Evolutionary conservation across 805 yeast genomes (phyloP).

Genomic region (Metschnikowia colocasiae): DNA sequence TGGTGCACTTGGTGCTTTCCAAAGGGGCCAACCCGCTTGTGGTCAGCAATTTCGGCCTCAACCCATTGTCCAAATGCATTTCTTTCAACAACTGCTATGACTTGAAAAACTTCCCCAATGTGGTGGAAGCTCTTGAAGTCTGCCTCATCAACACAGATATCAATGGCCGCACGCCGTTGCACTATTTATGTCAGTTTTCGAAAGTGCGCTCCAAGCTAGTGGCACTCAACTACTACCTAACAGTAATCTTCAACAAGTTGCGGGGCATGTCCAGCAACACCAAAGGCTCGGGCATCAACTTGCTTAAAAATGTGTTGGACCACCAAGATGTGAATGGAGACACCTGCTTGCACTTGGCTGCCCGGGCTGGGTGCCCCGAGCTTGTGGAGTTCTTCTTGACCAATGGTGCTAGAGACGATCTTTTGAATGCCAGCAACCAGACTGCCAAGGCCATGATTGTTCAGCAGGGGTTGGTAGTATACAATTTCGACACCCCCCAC

Average conservation of each 20-base stretch:
- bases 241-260: conserved; percentile 67
- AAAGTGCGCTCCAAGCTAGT: conserved; percentile 65
- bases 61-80: conserved; percentile 81
- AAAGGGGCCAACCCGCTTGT: conserved; percentile 66
- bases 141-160: conserved; percentile 77
- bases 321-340: conserved; percentile 82
- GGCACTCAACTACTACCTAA: conserved; percentile 80
- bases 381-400: conserved; percentile 78
- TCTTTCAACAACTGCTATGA: conserved; percentile 85
- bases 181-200: conserved; percentile 74
- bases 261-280: conserved; percentile 40
- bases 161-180: conserved; percentile 73
- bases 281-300: conserved; percentile 42
- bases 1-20: conserved; percentile 69
- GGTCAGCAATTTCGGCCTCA: conserved; percentile 67
- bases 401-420: conserved; percentile 72
- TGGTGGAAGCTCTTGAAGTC: conserved; percentile 71
- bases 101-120: conserved; percentile 70
- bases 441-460: conserved; percentile 42
- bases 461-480: conserved; percentile 34
- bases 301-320: conserved; percentile 60
- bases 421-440: conserved; percentile 41
- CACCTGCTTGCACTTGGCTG: conserved; percentile 80
- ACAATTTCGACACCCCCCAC: conserved; percentile 12
- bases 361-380: conserved; percentile 60